These are phyloP conservation scores for Ogataea glucozyma DNA, from an alignment of 805 yeast species.

Conservation along the genomic window DNA sequence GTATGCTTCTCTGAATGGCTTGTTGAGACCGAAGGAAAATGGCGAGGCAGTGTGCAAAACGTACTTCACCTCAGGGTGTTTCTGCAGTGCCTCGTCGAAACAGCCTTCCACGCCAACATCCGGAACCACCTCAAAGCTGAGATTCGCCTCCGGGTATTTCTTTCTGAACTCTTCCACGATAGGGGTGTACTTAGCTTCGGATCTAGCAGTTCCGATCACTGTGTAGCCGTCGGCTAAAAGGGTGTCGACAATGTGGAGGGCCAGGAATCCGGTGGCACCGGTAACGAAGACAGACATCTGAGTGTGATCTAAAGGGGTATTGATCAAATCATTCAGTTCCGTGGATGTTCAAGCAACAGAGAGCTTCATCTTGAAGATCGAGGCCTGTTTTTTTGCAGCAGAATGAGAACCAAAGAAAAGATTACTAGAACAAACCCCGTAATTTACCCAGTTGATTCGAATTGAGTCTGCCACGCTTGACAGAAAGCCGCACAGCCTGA, in stretches of 20 bases:
- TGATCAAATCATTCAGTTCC: too few species aligned
- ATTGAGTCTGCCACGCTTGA: too few species aligned
- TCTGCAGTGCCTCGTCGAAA: constrained; percentile 45
- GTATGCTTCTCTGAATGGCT: constrained; percentile 43
- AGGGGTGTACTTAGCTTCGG: constrained; percentile 42
- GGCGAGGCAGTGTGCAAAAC: constrained; percentile 47
- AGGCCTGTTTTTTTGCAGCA: too few species aligned
- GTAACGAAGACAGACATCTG: constrained; percentile 11
- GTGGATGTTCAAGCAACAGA: too few species aligned
- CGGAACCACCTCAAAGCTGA: constrained; percentile 33
- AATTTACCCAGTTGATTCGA: too few species aligned
- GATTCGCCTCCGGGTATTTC: constrained; percentile 23
- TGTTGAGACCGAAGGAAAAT: constrained; percentile 30
- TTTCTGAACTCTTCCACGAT: constrained; percentile 10
- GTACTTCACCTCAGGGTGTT: constrained; percentile 35
- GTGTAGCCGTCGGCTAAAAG: constrained; percentile 9
- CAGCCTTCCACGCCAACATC: constrained; percentile 41
- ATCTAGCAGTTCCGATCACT: constrained; percentile 32
- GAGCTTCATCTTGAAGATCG: too few species aligned
- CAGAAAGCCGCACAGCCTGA: too few species aligned
- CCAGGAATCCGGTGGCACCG: too few species aligned
- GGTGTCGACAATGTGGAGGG: constrained; percentile 12
- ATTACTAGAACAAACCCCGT: too few species aligned
- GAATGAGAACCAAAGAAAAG: too few species aligned
- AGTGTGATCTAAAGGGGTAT: too few species aligned